Evolutionary conservation across 1,139 yeast species (phyloP).

Genomic region (Hyphopichia wangnamkhiaoensis): DNA sequence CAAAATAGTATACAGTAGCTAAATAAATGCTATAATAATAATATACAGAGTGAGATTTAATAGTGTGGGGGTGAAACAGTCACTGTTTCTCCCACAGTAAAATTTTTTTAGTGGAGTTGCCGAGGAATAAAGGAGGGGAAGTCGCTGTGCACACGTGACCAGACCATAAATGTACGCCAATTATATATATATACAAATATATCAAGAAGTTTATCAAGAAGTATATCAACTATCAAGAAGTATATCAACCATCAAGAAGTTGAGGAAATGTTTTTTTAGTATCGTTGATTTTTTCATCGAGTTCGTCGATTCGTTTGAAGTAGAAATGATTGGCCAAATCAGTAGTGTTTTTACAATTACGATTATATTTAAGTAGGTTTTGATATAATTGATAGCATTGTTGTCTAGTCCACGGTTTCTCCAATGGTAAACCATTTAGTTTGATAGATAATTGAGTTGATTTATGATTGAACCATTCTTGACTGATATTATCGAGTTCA

Average conservation of each 20-base stretch:
- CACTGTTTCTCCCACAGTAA: too few relatives aligned
- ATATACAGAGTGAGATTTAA: neutral
- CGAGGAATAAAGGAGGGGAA: neutral
- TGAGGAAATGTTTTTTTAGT: slow-evolving; percentile 12
- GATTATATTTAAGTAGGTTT: slow-evolving; percentile 12
- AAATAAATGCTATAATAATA: too few relatives aligned
- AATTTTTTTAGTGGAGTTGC: neutral
- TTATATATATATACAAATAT: too few relatives aligned
- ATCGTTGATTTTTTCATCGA: slow-evolving; percentile 12
- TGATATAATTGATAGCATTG: slow-evolving; percentile 18
- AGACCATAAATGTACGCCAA: too few relatives aligned
- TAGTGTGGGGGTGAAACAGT: neutral
- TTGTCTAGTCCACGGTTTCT: slow-evolving; percentile 10
- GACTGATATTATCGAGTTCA: slow-evolving; percentile 9
- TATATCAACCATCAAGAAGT: neutral
- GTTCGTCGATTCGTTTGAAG: slow-evolving; percentile 17
- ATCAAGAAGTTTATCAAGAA: too few relatives aligned
- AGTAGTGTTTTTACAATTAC: slow-evolving; percentile 16
- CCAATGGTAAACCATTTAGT: slow-evolving; percentile 6
- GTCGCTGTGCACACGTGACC: too few relatives aligned
- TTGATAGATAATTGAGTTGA: slow-evolving; percentile 13
- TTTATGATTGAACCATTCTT: slow-evolving; percentile 17
- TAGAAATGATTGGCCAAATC: slow-evolving; percentile 22
- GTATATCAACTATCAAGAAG: neutral
- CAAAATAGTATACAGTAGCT: too few relatives aligned